These are phyloP conservation scores for Zostera marina DNA, from an alignment of 116 monocot genomes.

Conservation along the genomic window DNA sequence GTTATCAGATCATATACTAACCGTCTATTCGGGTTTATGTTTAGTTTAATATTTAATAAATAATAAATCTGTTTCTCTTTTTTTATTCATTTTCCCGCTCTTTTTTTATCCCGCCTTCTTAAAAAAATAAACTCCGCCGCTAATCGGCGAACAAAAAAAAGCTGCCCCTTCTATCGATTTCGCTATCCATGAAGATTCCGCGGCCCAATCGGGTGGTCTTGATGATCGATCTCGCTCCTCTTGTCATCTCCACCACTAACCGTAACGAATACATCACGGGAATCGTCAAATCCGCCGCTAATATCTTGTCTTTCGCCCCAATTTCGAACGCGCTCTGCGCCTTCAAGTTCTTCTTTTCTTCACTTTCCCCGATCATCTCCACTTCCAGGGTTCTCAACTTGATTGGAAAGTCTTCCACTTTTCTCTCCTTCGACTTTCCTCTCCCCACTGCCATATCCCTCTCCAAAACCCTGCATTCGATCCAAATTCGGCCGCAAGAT, in stretches of 20 bases:
- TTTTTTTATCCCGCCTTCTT: no score
- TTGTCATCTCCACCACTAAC: slow-evolving; percentile 14
- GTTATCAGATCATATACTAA: no score
- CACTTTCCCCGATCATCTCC: slow-evolving; percentile 60
- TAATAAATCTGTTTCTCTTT: not conserved
- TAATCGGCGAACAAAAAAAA: not conserved
- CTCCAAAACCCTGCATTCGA: slow-evolving; percentile 13
- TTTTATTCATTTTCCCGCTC: not conserved
- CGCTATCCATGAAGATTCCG: slow-evolving; percentile 6
- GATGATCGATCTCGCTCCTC: slow-evolving; percentile 45
- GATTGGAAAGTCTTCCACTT: slow-evolving; percentile 25
- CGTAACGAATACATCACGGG: slow-evolving; percentile 19
- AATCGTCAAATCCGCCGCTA: slow-evolving; percentile 54
- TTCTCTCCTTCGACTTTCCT: slow-evolving; percentile 46
- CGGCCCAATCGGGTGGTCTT: slow-evolving; percentile 34
- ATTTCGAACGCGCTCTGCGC: slow-evolving; percentile 39
- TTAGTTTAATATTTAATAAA: no score
- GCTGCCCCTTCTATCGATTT: not conserved
- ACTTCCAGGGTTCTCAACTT: slow-evolving; percentile 34
- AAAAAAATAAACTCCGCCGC: not conserved
- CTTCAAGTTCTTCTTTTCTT: slow-evolving; percentile 58
- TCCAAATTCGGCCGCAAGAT: not conserved
- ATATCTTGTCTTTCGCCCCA: slow-evolving; percentile 30
- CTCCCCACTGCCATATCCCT: slow-evolving; percentile 18
- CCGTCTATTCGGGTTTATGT: no score